phyloP scores from a whole-genome alignment of 1,284 basidiomycete genomes.

The Malassezia dermatis region DNA sequence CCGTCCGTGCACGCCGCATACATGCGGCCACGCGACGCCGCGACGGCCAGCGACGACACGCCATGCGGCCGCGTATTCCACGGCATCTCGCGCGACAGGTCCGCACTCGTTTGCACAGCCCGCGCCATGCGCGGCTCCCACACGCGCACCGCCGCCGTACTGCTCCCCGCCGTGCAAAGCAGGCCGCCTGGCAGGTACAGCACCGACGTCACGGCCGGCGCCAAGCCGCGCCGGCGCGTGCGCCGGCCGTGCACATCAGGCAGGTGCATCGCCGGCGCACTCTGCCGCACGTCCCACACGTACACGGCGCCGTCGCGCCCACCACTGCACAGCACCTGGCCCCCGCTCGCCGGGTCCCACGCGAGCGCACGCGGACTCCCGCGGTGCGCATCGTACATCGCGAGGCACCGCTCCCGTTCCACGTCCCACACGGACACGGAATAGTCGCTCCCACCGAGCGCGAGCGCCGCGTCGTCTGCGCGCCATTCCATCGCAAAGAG shows the following conservation, averaged over 20 bases:
- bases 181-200: slow-evolving; percentile 27
- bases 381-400: slow-evolving; percentile 21
- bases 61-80: slow-evolving; percentile 30
- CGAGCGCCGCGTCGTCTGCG: slow-evolving; percentile 31
- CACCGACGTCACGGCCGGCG: slow-evolving; percentile 27
- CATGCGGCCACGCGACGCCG: slow-evolving; percentile 15
- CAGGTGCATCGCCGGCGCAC: slow-evolving; percentile 28
- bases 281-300: slow-evolving; percentile 32
- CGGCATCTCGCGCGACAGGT: slow-evolving; percentile 19
- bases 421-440: slow-evolving; percentile 37
- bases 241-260: slow-evolving; percentile 27
- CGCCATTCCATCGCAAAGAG: slow-evolving; percentile 41
- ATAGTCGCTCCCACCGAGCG: slow-evolving; percentile 38
- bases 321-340: slow-evolving; percentile 33
- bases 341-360: slow-evolving; percentile 32
- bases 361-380: slow-evolving; percentile 37
- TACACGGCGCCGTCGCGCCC: slow-evolving; percentile 40
- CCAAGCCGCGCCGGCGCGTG: not conserved
- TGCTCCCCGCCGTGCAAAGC: slow-evolving; percentile 33
- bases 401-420: slow-evolving; percentile 24
- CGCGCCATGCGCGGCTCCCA: slow-evolving; percentile 35
- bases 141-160: slow-evolving; percentile 35
- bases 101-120: slow-evolving; percentile 6
- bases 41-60: slow-evolving; percentile 31
- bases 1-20: slow-evolving; percentile 41